Conservation (phyloP, 108 stramenopile genomes). For the Stephanodiscus minutulus region DNA sequence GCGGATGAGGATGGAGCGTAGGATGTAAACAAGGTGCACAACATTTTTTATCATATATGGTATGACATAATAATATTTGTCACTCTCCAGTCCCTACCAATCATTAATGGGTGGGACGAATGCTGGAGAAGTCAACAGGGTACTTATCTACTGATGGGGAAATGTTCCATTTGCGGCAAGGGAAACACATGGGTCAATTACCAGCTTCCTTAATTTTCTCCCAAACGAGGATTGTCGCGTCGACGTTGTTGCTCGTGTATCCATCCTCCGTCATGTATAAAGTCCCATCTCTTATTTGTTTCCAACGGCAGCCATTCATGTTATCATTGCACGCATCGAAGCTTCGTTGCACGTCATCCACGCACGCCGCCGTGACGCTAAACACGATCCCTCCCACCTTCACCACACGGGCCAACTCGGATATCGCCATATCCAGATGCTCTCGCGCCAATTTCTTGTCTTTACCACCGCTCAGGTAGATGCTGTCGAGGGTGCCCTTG, state of each 20-base stretch:
- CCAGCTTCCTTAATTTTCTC: slow-evolving; percentile 14
- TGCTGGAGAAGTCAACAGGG: too few species aligned
- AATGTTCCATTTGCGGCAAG: too few species aligned
- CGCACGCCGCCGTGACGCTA: slow-evolving; percentile 60
- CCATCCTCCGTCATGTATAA: slow-evolving; percentile 63
- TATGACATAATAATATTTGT: too few species aligned
- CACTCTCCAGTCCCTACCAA: too few species aligned
- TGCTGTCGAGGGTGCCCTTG: slow-evolving; percentile 37
- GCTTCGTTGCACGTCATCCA: slow-evolving; percentile 38
- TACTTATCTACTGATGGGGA: too few species aligned
- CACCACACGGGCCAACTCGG: slow-evolving; percentile 59
- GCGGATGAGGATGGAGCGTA: slow-evolving; percentile 27
- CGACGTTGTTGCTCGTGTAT: slow-evolving; percentile 69
- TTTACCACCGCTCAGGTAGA: slow-evolving; percentile 49
- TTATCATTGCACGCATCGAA: slow-evolving; percentile 32
- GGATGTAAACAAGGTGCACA: too few species aligned
- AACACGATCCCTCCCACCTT: slow-evolving; percentile 58
- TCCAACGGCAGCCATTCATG: slow-evolving; percentile 19
- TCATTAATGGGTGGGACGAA: too few species aligned
- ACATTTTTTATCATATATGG: too few species aligned
- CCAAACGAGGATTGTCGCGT: slow-evolving; percentile 65
- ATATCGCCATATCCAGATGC: slow-evolving; percentile 53
- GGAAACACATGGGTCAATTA: too few species aligned
- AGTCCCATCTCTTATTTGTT: slow-evolving; percentile 46
- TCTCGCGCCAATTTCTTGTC: slow-evolving; percentile 41